Conservation (phyloP, 225 moss, liverwort and hornwort species). For the Sphagnum contortum region DNA sequence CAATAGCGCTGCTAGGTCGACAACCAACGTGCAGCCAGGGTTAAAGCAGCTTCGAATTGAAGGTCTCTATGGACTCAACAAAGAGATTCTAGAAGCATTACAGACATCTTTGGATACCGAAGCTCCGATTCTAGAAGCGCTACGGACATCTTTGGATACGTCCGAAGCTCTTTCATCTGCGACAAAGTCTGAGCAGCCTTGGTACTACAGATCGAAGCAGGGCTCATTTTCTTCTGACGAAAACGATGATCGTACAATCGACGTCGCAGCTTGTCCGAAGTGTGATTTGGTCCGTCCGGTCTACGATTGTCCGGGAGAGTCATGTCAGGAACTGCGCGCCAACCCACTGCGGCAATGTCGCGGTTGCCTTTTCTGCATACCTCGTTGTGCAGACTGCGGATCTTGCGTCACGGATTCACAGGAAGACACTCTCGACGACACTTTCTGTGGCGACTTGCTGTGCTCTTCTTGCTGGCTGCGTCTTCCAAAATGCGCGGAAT, state of each 20-base stretch:
- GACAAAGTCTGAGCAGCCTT: constrained; percentile 6
- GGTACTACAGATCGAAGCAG: constrained; percentile 30
- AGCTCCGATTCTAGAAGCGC: constrained; percentile 18
- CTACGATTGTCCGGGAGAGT: constrained; percentile 52
- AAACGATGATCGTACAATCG: constrained; percentile 20
- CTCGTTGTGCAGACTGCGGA: constrained; percentile 82
- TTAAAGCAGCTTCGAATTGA: constrained; percentile 53
- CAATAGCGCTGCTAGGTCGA: constrained; percentile 14
- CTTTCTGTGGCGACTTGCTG: constrained; percentile 30
- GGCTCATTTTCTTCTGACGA: constrained; percentile 8
- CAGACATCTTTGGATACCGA: constrained; percentile 17
- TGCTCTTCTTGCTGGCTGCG: constrained; percentile 50
- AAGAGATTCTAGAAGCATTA: constrained; percentile 33
- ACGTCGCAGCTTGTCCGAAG: constrained; percentile 57
- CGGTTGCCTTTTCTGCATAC: constrained; percentile 55
- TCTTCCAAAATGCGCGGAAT: constrained; percentile 53
- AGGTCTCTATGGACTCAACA: constrained; percentile 53
- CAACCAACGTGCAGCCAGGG: constrained; percentile 13
- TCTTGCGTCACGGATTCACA: constrained; percentile 21
- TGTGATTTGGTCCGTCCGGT: constrained; percentile 37
- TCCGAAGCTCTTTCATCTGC: not conserved
- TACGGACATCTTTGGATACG: constrained; percentile 22
- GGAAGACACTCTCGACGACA: constrained; percentile 24
- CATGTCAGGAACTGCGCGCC: constrained; percentile 7
- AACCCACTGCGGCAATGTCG: constrained; percentile 31